Evolutionary conservation across 768 basidiomycete species (phyloP).

Genomic region (Pholiota microspora): DNA sequence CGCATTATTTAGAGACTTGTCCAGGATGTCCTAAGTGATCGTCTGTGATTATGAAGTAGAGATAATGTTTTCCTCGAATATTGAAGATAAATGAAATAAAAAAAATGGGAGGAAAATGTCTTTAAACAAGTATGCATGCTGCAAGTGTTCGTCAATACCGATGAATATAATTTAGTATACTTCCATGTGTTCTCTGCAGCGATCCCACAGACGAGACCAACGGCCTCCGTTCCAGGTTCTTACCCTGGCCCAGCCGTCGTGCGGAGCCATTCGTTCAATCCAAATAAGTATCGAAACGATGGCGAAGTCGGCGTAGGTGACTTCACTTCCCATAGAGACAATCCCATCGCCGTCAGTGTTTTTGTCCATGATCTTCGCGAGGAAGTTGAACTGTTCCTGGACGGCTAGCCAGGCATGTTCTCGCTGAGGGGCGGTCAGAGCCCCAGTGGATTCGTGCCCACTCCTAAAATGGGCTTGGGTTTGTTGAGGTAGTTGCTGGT

Average conservation of each 20-base stretch:
- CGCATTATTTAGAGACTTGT: not conserved
- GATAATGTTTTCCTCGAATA: not conserved
- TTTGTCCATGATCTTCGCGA: conserved; percentile 66
- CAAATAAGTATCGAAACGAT: conserved; percentile 71
- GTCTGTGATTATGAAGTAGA: not conserved
- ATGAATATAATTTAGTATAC: conserved; percentile 39
- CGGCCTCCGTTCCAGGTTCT: conserved; percentile 67
- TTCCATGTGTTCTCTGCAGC: conserved; percentile 68
- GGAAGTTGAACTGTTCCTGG: conserved; percentile 63
- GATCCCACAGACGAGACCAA: conserved; percentile 61
- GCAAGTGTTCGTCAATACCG: not conserved
- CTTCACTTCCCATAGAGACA: conserved; percentile 62
- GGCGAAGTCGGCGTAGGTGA: conserved; percentile 74
- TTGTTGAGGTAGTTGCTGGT: conserved; percentile 56
- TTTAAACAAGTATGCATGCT: not conserved
- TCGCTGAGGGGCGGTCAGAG: conserved; percentile 40
- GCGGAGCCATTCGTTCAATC: conserved; percentile 71
- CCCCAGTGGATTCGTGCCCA: conserved; percentile 14
- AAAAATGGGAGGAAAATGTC: not conserved
- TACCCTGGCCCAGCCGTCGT: conserved; percentile 72
- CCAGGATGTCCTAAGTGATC: not conserved
- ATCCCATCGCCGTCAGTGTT: conserved; percentile 66
- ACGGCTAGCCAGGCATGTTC: conserved; percentile 67
- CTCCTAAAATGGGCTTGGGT: conserved; percentile 50
- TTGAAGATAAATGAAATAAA: not conserved